Base-by-base conservation (phyloP, 345 rosid species). In the Eucalyptus paniculata region DNA sequence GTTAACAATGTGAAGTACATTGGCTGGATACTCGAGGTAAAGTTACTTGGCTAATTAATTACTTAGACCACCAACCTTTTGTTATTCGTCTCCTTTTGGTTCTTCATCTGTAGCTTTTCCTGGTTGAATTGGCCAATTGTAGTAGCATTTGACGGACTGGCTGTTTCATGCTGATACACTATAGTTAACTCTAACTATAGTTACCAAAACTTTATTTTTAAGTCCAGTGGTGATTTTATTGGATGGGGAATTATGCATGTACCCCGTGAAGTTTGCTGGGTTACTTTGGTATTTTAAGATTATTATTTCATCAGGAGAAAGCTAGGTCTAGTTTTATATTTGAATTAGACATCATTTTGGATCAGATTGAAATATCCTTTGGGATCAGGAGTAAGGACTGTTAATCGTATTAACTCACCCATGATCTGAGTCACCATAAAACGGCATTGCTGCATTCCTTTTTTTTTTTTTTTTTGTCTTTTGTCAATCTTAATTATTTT, bases 1-100 rank as follows among this genome's bases (percentile, higher is more conserved):
- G 99, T 97, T 67, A 98, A 97, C 93, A 98, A 98, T 93, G 99
- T 97, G 90, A 98, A 98, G 92, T 98, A 98, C 95, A 92, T 98
- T 11, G 96, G 97, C 87, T 98, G 99, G 99, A 96, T 97, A 88
- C 97, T 98, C 9, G 99, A 98, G 97, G 98, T 96, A 93, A 86
- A 82, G 7, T 37, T 19, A 77, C 47, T 77, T 77, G 83, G 28
- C 47, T 37, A 77, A 77, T 72, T 77, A 77, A 77, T 77, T 12
- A 24, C 83, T 77, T 77, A 19, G 47, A 72, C 83, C 44, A 77
- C 45, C 83, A 34, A 37, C 8, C 28, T 77, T 58, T 60, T 45
- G 67, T 89, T 8, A 56, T 44, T 85, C 87, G 6, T 28, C 56
- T 86, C 54, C 50, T 86, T 85, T 45, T 47, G 50, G 56, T 86